These are phyloP conservation scores for Eremothecium gossypii DNA, from an alignment of 1,139 yeast species.

Conservation along the genomic window DNA sequence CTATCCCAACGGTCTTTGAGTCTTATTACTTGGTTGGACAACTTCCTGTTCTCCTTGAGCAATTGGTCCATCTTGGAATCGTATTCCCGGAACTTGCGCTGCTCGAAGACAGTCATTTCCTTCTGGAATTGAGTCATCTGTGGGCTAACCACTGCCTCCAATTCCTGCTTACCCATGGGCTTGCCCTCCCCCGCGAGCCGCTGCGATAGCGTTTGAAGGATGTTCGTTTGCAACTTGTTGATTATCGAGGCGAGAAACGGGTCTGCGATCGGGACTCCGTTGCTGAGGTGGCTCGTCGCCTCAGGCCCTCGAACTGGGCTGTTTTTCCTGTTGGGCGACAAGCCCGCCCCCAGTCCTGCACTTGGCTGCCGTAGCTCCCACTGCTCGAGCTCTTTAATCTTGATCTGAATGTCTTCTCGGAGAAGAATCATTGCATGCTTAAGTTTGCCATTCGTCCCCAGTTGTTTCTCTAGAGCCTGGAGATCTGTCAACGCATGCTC, in stretches of 20 bases:
- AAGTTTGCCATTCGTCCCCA: slow-evolving; percentile 7
- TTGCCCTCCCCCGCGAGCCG: slow-evolving; percentile 7
- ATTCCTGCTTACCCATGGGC: slow-evolving; percentile 7
- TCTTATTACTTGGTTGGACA: slow-evolving; percentile 33
- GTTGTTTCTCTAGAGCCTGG: slow-evolving; percentile 4
- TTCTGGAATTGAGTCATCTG: slow-evolving; percentile 24
- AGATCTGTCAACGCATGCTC: slow-evolving; percentile 12
- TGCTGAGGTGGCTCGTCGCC: slow-evolving; percentile 5
- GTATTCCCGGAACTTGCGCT: slow-evolving; percentile 23
- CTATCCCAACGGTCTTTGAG: slow-evolving; percentile 41
- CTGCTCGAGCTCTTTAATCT: slow-evolving; percentile 12
- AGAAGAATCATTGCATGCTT: slow-evolving; percentile 16
- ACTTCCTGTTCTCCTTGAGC: slow-evolving; percentile 27
- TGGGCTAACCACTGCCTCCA: slow-evolving; percentile 9
- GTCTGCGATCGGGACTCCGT: slow-evolving; percentile 8
- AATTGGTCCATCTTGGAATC: slow-evolving; percentile 25
- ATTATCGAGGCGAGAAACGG: slow-evolving; percentile 12
- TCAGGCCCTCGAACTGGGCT: slow-evolving; percentile 6
- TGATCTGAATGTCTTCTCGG: slow-evolving; percentile 15
- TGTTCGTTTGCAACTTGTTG: slow-evolving; percentile 11
- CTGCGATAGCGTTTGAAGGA: slow-evolving; percentile 5
- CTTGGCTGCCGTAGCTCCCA: slow-evolving; percentile 8
- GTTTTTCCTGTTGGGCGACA: slow-evolving; percentile 4
- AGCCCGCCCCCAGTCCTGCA: slow-evolving; percentile 4
- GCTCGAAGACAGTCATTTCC: slow-evolving; percentile 28